Percentiles rank a stretch among this genome's conserved stretches.
phyloP scores from a whole-genome alignment of 2,329 filamentous ascomycete species.

The Stromatinia cepivora region DNA sequence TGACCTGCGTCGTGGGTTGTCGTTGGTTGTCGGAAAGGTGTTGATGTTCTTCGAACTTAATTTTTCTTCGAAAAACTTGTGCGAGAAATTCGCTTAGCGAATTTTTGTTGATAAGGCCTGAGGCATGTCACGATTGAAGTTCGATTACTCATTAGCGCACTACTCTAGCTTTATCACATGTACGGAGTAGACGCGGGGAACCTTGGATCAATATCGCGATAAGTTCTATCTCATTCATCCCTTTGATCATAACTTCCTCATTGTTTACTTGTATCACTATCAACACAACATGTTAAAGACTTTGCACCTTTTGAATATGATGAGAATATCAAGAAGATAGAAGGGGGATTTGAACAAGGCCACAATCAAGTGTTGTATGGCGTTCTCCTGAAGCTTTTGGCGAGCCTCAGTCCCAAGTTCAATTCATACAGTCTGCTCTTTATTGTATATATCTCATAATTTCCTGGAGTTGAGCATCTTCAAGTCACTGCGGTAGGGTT shows the following conservation, averaged over 20 bases:
- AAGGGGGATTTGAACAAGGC: background rate
- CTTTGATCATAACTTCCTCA: background rate
- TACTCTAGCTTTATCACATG: background rate
- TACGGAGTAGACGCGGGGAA: background rate
- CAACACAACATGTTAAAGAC: background rate
- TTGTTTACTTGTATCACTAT: background rate
- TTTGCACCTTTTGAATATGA: background rate
- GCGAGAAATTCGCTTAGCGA: conserved; percentile 23
- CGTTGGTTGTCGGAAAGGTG: conserved; percentile 29
- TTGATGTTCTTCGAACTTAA: conserved; percentile 19
- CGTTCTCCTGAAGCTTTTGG: background rate
- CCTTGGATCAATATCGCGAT: background rate
- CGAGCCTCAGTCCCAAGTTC: background rate
- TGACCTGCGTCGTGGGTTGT: conserved; percentile 36
- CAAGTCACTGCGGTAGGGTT: background rate
- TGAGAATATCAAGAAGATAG: background rate
- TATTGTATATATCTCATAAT: background rate
- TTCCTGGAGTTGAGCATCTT: background rate
- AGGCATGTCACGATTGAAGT: conserved; percentile 5
- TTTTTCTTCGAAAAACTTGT: conserved; percentile 14
- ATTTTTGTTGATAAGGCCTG: conserved; percentile 12
- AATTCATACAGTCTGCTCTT: background rate
- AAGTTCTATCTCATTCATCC: background rate
- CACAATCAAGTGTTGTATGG: background rate
- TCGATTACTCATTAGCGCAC: background rate